Evolutionary conservation across 495 filamentous ascomycete species (phyloP).

Genomic region (Xylaria scruposa): DNA sequence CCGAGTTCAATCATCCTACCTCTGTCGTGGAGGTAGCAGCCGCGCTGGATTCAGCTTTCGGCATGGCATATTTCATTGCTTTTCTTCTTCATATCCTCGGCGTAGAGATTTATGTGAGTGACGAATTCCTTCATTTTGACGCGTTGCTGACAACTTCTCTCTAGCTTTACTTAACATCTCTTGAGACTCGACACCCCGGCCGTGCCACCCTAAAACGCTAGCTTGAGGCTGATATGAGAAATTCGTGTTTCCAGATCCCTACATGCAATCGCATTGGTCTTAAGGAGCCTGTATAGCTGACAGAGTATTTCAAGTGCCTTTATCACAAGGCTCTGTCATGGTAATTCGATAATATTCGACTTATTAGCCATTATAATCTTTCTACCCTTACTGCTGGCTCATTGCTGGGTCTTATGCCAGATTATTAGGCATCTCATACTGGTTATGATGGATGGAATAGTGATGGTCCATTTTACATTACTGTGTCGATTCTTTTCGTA

Average conservation of each 20-base stretch:
- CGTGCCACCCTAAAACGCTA: not conserved
- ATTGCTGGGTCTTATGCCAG: too few species aligned
- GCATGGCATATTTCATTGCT: constrained; percentile 53
- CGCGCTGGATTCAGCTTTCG: constrained; percentile 49
- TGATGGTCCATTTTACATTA: too few species aligned
- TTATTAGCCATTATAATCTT: too few species aligned
- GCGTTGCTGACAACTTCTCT: not conserved
- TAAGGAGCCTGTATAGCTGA: too few species aligned
- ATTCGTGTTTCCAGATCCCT: not conserved
- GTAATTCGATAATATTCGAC: too few species aligned
- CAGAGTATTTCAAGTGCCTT: too few species aligned
- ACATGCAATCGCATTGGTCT: not conserved
- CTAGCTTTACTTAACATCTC: not conserved
- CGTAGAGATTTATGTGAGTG: constrained; percentile 58
- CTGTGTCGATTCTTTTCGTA: too few species aligned
- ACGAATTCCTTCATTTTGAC: not conserved
- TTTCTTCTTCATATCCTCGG: constrained; percentile 55
- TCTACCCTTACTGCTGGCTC: too few species aligned
- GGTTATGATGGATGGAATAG: too few species aligned
- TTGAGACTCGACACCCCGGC: not conserved
- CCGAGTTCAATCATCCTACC: constrained; percentile 28
- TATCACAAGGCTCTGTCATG: too few species aligned
- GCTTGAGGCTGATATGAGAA: not conserved
- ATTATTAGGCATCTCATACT: too few species aligned
- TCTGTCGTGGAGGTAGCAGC: constrained; percentile 39